Percentiles rank a stretch among this genome's conserved stretches.
Conservation (phyloP, 352 stramenopile genomes). For the Pelagophyceae sp. region DNA sequence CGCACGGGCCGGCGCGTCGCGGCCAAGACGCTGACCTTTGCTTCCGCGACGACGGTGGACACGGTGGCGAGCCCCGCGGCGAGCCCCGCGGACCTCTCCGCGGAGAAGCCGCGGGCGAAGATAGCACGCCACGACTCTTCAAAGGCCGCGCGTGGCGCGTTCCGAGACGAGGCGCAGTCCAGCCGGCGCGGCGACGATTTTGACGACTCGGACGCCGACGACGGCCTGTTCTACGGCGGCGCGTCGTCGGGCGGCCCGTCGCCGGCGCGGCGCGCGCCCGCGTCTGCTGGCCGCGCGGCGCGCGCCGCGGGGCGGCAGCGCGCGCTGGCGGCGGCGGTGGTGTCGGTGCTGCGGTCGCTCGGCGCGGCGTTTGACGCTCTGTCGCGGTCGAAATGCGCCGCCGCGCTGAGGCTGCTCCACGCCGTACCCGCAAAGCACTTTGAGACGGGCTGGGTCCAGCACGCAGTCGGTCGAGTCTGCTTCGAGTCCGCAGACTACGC, state of each 20-base stretch:
- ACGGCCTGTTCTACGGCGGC: too few relatives aligned
- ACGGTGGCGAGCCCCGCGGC: neutral
- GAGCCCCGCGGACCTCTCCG: too few relatives aligned
- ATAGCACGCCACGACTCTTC: neutral
- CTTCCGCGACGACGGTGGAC: neutral
- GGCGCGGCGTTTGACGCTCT: neutral
- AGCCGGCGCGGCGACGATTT: neutral
- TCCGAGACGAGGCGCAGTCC: too few relatives aligned
- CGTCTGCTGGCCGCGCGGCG: neutral
- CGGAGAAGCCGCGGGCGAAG: slow-evolving; percentile 11
- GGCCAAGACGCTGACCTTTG: neutral
- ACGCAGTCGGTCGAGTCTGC: slow-evolving; percentile 82
- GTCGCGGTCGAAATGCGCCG: slow-evolving; percentile 49
- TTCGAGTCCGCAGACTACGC: slow-evolving; percentile 91
- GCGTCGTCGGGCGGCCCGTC: too few relatives aligned
- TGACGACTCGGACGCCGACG: neutral
- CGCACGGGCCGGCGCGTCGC: neutral
- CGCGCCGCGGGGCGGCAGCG: neutral
- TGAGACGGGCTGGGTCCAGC: slow-evolving; percentile 80
- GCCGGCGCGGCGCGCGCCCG: too few relatives aligned
- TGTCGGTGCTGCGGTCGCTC: neutral
- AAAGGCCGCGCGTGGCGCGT: too few relatives aligned
- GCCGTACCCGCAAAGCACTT: slow-evolving; percentile 66
- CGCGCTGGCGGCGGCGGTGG: neutral
- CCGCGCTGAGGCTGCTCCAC: slow-evolving; percentile 74